Conservation (phyloP, 768 basidiomycete genomes). For the Mycena sanguinolenta region DNA sequence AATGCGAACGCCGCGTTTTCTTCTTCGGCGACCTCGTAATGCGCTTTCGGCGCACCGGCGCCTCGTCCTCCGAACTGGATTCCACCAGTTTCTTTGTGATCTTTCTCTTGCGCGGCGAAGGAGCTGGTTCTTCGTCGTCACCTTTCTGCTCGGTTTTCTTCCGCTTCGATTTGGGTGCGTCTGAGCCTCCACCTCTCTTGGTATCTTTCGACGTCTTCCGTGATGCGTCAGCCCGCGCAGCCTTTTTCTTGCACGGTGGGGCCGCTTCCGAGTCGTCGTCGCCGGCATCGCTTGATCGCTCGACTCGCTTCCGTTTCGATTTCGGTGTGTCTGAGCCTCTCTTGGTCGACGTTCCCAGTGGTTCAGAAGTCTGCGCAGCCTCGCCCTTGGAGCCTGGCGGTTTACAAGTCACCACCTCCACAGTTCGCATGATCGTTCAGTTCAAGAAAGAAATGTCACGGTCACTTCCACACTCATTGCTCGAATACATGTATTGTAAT, state of each 20-base stretch:
- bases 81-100: neutral
- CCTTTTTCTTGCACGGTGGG: too few species aligned
- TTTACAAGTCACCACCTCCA: conserved; percentile 20
- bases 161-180: neutral
- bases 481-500: too few species aligned
- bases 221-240: neutral
- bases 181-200: neutral
- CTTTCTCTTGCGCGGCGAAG: conserved; percentile 11
- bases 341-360: too few species aligned
- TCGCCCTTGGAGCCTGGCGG: conserved; percentile 12
- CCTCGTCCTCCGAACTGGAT: conserved; percentile 8
- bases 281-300: too few species aligned
- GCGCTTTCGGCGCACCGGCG: neutral
- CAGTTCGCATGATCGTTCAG: conserved; percentile 4
- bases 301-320: too few species aligned
- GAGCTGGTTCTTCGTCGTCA: too few species aligned
- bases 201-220: neutral
- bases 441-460: neutral
- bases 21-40: conserved; percentile 18
- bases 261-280: too few species aligned
- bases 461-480: too few species aligned
- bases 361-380: too few species aligned
- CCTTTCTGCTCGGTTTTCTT: neutral
- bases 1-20: neutral
- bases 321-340: too few species aligned